These are phyloP conservation scores for Leccinum olivaceopallidum DNA, from an alignment of 768 basidiomycete species.

Conservation along the genomic window DNA sequence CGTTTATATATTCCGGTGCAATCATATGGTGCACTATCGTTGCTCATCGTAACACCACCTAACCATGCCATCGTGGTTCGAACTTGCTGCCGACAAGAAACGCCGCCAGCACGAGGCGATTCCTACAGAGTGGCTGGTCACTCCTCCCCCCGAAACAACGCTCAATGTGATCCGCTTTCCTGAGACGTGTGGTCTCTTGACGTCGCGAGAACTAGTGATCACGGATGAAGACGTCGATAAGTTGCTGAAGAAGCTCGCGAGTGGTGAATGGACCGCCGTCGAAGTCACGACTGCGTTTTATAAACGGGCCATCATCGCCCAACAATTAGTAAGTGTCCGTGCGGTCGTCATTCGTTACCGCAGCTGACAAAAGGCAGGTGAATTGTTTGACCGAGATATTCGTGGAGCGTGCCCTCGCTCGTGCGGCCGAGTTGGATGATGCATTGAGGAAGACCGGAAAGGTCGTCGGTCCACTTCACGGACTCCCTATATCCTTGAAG, in stretches of 20 bases:
- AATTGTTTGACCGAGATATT: conserved; percentile 88
- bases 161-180: conserved; percentile 59
- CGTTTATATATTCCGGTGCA: conserved; percentile 8
- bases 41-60: neutral
- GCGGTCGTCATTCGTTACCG: neutral
- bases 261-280: conserved; percentile 58
- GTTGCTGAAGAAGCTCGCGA: conserved; percentile 55
- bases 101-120: conserved; percentile 52
- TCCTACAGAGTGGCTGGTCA: conserved; percentile 64
- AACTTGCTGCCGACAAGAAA: conserved; percentile 55
- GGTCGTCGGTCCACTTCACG: conserved; percentile 71
- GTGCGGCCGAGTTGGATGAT: conserved; percentile 68
- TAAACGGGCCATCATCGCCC: conserved; percentile 77
- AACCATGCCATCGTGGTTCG: conserved; percentile 43
- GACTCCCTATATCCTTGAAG: conserved; percentile 73
- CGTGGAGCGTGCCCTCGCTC: conserved; percentile 63
- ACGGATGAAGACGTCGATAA: conserved; percentile 47
- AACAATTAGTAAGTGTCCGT: conserved; percentile 61
- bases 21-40: neutral
- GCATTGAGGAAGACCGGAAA: conserved; percentile 61
- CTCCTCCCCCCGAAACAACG: conserved; percentile 42
- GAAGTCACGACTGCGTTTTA: conserved; percentile 73
- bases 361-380: conserved; percentile 41
- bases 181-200: conserved; percentile 41
- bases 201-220: conserved; percentile 56